Evolutionary conservation across 2,329 filamentous ascomycete genomes (phyloP).

Genomic region (Alternaria arborescens): DNA sequence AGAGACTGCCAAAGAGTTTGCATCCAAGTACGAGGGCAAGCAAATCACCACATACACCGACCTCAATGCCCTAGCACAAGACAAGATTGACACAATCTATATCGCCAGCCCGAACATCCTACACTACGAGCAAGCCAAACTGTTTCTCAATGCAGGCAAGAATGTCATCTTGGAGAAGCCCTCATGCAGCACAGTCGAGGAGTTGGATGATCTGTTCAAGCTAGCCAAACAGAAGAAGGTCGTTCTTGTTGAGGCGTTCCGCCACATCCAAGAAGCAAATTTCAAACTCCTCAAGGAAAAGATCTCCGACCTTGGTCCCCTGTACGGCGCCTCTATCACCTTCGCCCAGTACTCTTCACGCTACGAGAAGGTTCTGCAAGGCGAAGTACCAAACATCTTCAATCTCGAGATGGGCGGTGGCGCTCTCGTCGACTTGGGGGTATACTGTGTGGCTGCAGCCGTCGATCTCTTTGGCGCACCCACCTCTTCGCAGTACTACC

Average conservation of each 20-base stretch:
- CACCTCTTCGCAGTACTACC: conserved; percentile 52
- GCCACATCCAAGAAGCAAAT: conserved; percentile 61
- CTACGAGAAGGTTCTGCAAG: conserved; percentile 58
- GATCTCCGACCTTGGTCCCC: conserved; percentile 51
- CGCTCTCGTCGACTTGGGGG: conserved; percentile 58
- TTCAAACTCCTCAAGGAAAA: conserved; percentile 55
- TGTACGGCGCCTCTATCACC: conserved; percentile 57
- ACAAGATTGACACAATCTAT: conserved; percentile 56
- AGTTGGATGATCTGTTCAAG: conserved; percentile 56
- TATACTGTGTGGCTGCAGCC: conserved; percentile 59
- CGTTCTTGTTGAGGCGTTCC: conserved; percentile 59
- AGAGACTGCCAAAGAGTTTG: conserved; percentile 55
- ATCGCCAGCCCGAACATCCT: conserved; percentile 60
- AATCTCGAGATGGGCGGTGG: conserved; percentile 58
- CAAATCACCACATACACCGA: conserved; percentile 51
- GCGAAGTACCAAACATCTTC: conserved; percentile 60
- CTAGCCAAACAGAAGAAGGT: conserved; percentile 53
- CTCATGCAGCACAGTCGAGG: conserved; percentile 53
- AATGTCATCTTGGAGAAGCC: conserved; percentile 63
- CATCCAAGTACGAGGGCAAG: conserved; percentile 49
- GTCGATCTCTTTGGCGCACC: conserved; percentile 59
- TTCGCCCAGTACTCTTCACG: conserved; percentile 57
- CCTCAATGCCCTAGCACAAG: conserved; percentile 50
- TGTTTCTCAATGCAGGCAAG: conserved; percentile 54
- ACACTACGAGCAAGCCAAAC: conserved; percentile 57